phyloP scores from a whole-genome alignment of 108 stramenopile genomes.

The Aurantiochytrium sp. region DNA sequence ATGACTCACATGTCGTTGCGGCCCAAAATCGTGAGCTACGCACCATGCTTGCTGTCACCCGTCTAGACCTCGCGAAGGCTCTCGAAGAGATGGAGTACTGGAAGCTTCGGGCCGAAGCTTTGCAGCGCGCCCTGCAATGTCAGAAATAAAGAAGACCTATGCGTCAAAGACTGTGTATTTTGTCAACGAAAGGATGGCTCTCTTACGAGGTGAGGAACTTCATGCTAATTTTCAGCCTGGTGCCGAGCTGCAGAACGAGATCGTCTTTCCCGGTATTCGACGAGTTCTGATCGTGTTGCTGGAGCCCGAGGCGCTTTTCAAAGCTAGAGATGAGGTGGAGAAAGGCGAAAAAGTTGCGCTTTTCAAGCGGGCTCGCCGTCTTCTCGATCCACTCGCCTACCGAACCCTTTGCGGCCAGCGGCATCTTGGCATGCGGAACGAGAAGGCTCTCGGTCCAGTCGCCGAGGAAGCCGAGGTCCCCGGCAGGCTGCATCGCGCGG shows the following conservation, averaged over 20 bases:
- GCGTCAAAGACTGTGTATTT: too few relatives aligned
- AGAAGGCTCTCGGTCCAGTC: neutral
- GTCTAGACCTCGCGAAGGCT: neutral
- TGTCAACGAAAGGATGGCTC: too few relatives aligned
- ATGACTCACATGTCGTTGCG: neutral
- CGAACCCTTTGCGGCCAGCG: slow-evolving; percentile 22
- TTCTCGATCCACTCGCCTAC: slow-evolving; percentile 32
- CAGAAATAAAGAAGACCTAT: neutral
- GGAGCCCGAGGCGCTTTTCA: slow-evolving; percentile 2
- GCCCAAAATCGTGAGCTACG: neutral
- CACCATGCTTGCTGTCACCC: neutral
- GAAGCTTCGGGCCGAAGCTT: neutral
- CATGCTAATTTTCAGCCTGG: neutral
- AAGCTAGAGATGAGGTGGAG: neutral
- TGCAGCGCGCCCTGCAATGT: neutral
- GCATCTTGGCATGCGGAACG: neutral
- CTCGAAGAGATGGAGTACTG: neutral
- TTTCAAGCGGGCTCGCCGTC: slow-evolving; percentile 25
- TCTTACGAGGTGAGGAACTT: neutral
- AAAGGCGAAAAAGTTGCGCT: slow-evolving; percentile 32
- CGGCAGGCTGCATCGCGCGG: too few relatives aligned
- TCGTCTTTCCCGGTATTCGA: neutral
- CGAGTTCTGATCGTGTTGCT: neutral
- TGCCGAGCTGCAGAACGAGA: slow-evolving; percentile 7
- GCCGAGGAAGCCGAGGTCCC: neutral